Evolutionary conservation across 192 early-diverging fungal genomes (phyloP).

Genomic region (Podila verticillata): DNA sequence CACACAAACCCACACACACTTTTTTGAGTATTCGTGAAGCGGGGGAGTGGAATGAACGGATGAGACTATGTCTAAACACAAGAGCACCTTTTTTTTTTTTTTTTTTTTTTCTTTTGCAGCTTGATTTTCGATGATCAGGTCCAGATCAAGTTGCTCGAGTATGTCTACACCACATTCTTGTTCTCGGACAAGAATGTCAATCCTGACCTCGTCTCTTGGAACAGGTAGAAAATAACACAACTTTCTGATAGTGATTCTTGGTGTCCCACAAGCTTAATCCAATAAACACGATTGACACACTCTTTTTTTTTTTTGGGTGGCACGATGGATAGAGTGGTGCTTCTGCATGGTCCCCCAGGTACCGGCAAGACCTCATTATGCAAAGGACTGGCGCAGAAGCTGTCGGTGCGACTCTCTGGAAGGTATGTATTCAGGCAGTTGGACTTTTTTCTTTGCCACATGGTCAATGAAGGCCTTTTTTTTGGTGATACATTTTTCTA

Average conservation of each 20-base stretch:
- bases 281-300: not conserved
- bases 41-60: too few relatives aligned
- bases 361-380: slow-evolving; percentile 78
- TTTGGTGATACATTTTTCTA: too few relatives aligned
- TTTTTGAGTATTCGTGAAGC: not conserved
- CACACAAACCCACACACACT: not conserved
- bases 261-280: too few relatives aligned
- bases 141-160: slow-evolving; percentile 63
- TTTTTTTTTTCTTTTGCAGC: slow-evolving; percentile 12
- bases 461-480: too few relatives aligned
- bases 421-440: too few relatives aligned
- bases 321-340: slow-evolving; percentile 47
- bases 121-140: slow-evolving; percentile 69
- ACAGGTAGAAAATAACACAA: slow-evolving; percentile 41
- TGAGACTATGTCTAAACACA: not conserved
- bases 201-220: slow-evolving; percentile 64
- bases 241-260: not conserved
- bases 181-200: slow-evolving; percentile 69
- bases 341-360: slow-evolving; percentile 77
- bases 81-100: too few relatives aligned
- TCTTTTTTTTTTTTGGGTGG: slow-evolving; percentile 7
- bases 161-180: slow-evolving; percentile 67
- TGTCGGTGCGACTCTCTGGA: slow-evolving; percentile 65
- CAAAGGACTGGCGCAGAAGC: slow-evolving; percentile 70
- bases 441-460: too few relatives aligned